Percentiles rank a stretch among this genome's conserved stretches.
These are phyloP conservation scores for Ceratocystis smalleyi DNA, from an alignment of 2,329 filamentous ascomycete species.

Conservation along the genomic window DNA sequence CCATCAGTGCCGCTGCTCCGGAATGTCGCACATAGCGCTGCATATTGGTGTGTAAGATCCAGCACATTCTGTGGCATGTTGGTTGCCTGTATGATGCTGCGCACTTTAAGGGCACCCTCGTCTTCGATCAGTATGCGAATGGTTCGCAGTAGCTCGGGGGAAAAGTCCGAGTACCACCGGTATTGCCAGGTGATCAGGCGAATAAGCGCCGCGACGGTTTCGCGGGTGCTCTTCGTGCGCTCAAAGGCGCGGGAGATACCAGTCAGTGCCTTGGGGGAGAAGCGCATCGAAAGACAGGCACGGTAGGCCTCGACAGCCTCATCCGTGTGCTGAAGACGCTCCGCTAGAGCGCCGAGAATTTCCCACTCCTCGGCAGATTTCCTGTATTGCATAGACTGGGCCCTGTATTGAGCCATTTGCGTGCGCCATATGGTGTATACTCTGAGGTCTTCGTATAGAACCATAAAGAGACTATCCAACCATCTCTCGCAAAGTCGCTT, in stretches of 20 bases:
- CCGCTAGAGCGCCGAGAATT: slow-evolving; percentile 81
- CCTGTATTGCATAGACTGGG: slow-evolving; percentile 88
- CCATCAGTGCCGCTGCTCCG: slow-evolving; percentile 84
- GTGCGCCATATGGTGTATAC: slow-evolving; percentile 99
- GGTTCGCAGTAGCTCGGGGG: slow-evolving; percentile 71
- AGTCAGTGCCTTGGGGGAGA: slow-evolving; percentile 81
- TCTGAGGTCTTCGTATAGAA: slow-evolving; percentile 89
- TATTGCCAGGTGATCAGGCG: slow-evolving; percentile 95
- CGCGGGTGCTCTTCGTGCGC: slow-evolving; percentile 59
- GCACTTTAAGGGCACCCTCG: slow-evolving; percentile 90
- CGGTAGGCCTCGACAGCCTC: slow-evolving; percentile 90
- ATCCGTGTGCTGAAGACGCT: slow-evolving; percentile 78
- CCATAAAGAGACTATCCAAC: slow-evolving; percentile 98
- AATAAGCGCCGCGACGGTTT: slow-evolving; percentile 73
- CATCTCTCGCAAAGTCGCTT: slow-evolving; percentile 94
- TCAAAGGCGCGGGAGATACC: slow-evolving; percentile 73
- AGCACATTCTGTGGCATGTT: slow-evolving; percentile 84
- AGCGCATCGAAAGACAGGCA: slow-evolving; percentile 70
- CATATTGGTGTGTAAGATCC: slow-evolving; percentile 91
- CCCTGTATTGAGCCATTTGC: slow-evolving; percentile 87
- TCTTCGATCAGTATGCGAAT: slow-evolving; percentile 91
- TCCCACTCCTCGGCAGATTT: slow-evolving; percentile 98
- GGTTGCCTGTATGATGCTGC: slow-evolving; percentile 92
- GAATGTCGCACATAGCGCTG: slow-evolving; percentile 84
- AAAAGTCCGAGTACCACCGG: slow-evolving; percentile 98